Percentiles rank a stretch among this genome's conserved stretches.
Evolutionary conservation across 148 eudicot genomes (phyloP).

Genomic region (Rhododendron simsii): DNA sequence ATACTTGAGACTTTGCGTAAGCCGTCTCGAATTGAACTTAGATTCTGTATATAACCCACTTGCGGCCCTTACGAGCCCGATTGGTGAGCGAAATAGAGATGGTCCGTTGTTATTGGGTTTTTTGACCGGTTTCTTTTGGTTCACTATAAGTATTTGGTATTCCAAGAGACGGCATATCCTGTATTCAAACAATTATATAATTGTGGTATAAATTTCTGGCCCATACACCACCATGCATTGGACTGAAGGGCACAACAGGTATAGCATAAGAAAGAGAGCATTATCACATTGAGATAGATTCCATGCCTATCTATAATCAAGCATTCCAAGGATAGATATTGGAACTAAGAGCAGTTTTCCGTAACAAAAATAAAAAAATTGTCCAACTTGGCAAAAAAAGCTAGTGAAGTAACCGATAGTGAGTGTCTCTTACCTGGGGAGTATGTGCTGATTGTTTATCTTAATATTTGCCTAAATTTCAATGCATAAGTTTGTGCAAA

Average conservation of each 20-base stretch:
- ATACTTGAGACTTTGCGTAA: not conserved
- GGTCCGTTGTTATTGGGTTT: not conserved
- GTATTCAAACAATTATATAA: conserved; percentile 81
- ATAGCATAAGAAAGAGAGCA: conserved; percentile 7
- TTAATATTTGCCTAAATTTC: conserved; percentile 72
- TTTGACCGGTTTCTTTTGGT: not conserved
- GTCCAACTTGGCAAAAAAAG: not conserved
- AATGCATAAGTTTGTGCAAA: conserved; percentile 53
- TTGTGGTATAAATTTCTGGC: conserved; percentile 55
- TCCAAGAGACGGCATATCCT: conserved; percentile 44
- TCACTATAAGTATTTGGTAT: not conserved
- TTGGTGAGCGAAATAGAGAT: not conserved
- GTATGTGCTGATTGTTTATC: conserved; percentile 70
- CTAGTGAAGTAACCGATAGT: not conserved
- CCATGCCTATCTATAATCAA: not conserved
- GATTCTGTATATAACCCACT: not conserved
- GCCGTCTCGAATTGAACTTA: not conserved
- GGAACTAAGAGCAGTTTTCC: not conserved
- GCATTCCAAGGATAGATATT: not conserved
- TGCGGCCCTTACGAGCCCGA: not conserved
- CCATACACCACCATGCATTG: conserved; percentile 63
- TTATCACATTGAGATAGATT: no score
- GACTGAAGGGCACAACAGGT: conserved; percentile 28
- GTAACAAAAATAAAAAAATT: not conserved
- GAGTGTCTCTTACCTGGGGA: conserved; percentile 57